Base-by-base conservation (phyloP, 2,329 filamentous ascomycete genomes). In the Colletotrichum neosansevieriae region DNA sequence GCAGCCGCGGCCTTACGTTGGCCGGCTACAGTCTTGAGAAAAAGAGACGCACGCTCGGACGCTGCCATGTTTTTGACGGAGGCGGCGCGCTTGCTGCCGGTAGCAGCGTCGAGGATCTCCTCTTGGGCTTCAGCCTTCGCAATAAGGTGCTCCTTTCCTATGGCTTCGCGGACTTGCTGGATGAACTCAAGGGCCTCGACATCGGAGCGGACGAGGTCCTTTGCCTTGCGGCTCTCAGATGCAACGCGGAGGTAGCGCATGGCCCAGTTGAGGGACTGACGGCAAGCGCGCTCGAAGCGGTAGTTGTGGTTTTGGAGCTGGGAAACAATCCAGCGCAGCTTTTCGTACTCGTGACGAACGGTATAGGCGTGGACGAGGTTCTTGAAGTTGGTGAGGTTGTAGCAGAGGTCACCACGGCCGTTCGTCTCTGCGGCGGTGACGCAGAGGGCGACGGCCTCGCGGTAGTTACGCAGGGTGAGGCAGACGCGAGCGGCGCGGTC, bases 311-410 rank as follows among this genome's bases (percentile, higher is more conserved):
- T n/a, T 45, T 21, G 32, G 17, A 71, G 50, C 56, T 70, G 62
- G 17, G 45, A 32, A 6, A 82, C 62, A n/a, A 82, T 68, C 38
- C 71, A 72, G 38, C 71, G 67, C 19, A 82, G 70, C 15, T 74
- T 74, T 7, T 70, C 61, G 60, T 81, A 82, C 24, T 67, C 66
- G 60, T 72, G 71, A 6, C 69, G 72, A n/a, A 70, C 72, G 1
- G 76, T 78, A 70, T 79, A 79, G 5, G 76, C 72, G 59, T 75
- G 75, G 24, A 82, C 67, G 17, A 82, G 74, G 44, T 76, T 79
- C 34, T 75, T 67, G 72, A 82, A 82, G 68, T 80, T 82, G 72
- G 75, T 75, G 51, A 77, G 73, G 70, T 72, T 79, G 72, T 80
- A 82, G 42, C 77, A 73, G 32, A 79, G 69, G 44, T 79, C 73